Base-by-base conservation (phyloP, 352 stramenopile genomes). In the Paralagenidium karlingii region DNA sequence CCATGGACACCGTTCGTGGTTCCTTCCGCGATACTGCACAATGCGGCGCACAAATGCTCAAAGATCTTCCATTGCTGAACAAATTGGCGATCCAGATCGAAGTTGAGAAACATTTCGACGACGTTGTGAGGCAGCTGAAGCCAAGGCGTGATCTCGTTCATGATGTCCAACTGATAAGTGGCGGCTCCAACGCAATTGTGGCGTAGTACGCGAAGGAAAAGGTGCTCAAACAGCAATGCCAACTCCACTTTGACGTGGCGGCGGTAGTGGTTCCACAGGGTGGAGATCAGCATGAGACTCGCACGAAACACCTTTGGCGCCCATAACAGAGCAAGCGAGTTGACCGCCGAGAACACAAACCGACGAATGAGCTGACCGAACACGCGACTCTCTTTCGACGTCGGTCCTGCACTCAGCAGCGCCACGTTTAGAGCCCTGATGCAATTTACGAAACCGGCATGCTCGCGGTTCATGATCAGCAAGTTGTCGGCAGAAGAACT, bases 61-160 rank as follows among this genome's bases (percentile, higher is more conserved):
- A 89, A 89, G 22, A 89, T 88, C 36, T 88, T 92, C 78, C 78
- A 92, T 40, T 90, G 73, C 37, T 92, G 78, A 11, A 89, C 67
- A 24, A 55, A 52, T 28, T 55, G 47, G 16, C 74, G 55, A 41
- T 92, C 76, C 58, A 92, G 59, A 52, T 92, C 78, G 31, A 89
- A 92, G 40, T 92, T 92, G 16, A 87, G 47, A 34, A 92, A 92
- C 6, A 92, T 82, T 43, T 92, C 78, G 22, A 92, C 70, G 9
- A 92, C 68, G 25, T 92, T 92, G 50, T 87, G 75, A 2, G 78
- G 73, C 1, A 92, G 60, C 40, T 92, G 76, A 18, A 92, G 56
- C 73, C 68, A 87, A 20, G 62, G 67, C 3, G 49, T 78, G 34
- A 92, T 53, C 29, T 88, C 78, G 19, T 86, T 58, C 56, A 90